phyloP scores from a whole-genome alignment of 2,329 filamentous ascomycete species.

The Trichoderma sp. region DNA sequence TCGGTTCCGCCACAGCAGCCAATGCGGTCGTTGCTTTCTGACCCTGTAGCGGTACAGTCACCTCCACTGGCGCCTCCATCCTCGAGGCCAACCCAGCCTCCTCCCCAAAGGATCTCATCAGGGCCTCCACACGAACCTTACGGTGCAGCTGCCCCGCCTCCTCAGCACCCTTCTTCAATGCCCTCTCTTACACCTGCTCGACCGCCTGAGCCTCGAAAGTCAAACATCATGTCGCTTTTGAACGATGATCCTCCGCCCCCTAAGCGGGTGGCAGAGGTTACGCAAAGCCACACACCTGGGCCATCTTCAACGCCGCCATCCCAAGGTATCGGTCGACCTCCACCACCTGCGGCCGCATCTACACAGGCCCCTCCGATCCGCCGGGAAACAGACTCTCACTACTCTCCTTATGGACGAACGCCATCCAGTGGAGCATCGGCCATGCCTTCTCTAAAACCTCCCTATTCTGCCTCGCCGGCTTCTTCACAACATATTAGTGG shows the following conservation, averaged over 20 bases:
- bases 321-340: slow-evolving; percentile 42
- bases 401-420: slow-evolving; percentile 44
- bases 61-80: slow-evolving; percentile 40
- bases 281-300: slow-evolving; percentile 34
- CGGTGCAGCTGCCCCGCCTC: slow-evolving; percentile 28
- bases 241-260: slow-evolving; percentile 56
- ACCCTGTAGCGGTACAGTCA: slow-evolving; percentile 38
- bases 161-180: slow-evolving; percentile 32
- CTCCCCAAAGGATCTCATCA: slow-evolving; percentile 37
- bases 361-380: slow-evolving; percentile 44
- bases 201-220: slow-evolving; percentile 54
- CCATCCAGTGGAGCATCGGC: slow-evolving; percentile 39
- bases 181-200: slow-evolving; percentile 38
- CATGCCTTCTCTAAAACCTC: slow-evolving; percentile 57
- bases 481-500: slow-evolving; percentile 47
- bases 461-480: slow-evolving; percentile 48
- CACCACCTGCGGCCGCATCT: slow-evolving; percentile 40
- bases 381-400: slow-evolving; percentile 50
- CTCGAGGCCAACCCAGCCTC: slow-evolving; percentile 40
- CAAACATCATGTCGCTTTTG: slow-evolving; percentile 61
- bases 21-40: slow-evolving; percentile 41
- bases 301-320: slow-evolving; percentile 53
- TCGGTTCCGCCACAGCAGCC: slow-evolving; percentile 39
- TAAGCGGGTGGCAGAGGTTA: slow-evolving; percentile 53
- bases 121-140: slow-evolving; percentile 34